These are phyloP conservation scores for Osmanthus fragrans DNA, from an alignment of 257 asterid species.

Conservation along the genomic window DNA sequence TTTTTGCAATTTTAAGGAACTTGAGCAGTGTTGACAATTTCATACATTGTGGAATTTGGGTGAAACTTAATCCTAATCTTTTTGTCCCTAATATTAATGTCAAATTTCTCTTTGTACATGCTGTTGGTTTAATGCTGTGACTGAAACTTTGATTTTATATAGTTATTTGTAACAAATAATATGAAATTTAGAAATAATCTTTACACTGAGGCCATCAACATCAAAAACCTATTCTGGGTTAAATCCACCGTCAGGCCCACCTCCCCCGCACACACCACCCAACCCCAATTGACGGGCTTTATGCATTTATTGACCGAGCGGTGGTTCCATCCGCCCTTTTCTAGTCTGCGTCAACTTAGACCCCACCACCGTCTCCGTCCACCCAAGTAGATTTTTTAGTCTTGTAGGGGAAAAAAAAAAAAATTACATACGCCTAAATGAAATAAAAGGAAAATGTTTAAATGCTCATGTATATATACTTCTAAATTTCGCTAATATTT, in stretches of 20 bases:
- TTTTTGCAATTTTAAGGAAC: no score
- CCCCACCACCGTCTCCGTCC: neutral
- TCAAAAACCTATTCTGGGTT: neutral
- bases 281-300: neutral
- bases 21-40: no score
- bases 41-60: no score
- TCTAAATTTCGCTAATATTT: no score
- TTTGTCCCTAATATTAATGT: no score
- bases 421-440: neutral
- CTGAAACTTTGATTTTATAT: no score
- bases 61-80: no score
- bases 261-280: neutral
- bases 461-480: no score
- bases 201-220: neutral
- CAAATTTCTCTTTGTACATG: no score
- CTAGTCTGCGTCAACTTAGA: neutral
- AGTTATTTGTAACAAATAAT: neutral
- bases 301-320: slow-evolving; percentile 20
- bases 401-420: neutral
- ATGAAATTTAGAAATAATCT: neutral
- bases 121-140: no score
- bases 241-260: neutral
- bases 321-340: neutral
- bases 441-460: neutral
- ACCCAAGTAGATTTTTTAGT: neutral